phyloP scores from a whole-genome alignment of 2,329 filamentous ascomycete genomes.

The Cadophora malorum region DNA sequence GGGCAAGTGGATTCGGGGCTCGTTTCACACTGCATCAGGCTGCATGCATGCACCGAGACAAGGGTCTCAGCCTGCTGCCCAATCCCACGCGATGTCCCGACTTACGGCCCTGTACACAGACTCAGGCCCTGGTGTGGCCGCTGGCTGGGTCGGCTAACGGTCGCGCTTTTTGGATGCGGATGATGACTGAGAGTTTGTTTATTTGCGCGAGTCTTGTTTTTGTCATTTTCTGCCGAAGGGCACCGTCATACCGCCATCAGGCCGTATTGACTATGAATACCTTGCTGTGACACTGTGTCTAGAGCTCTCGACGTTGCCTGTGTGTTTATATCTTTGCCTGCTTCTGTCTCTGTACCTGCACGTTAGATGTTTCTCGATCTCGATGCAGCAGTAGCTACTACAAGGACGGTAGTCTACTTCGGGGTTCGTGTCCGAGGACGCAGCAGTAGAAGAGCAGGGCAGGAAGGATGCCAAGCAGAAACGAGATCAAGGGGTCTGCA shows the following conservation, averaged over 20 bases:
- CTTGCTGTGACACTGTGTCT: no score
- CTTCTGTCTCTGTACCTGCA: neutral
- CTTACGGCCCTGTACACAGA: constrained; percentile 27
- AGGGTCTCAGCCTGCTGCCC: constrained; percentile 38
- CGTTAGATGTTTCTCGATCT: neutral
- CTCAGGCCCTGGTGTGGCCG: constrained; percentile 14
- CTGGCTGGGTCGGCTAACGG: constrained; percentile 34
- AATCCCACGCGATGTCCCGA: constrained; percentile 38
- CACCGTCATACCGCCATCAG: no score
- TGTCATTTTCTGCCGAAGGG: no score
- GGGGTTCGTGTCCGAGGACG: neutral
- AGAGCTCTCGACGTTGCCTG: no score
- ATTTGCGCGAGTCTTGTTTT: neutral
- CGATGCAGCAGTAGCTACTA: neutral
- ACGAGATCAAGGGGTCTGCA: constrained; percentile 31
- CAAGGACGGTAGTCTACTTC: neutral
- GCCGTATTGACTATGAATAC: no score
- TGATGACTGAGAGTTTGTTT: constrained; percentile 9
- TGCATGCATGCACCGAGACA: constrained; percentile 32
- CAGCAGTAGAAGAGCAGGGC: neutral
- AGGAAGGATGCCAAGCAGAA: constrained; percentile 4
- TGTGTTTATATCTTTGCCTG: neutral
- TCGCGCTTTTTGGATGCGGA: constrained; percentile 24
- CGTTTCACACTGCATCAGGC: constrained; percentile 40
- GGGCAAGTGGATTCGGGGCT: constrained; percentile 28